These are phyloP conservation scores for Hericium rajendrae DNA, from an alignment of 768 basidiomycete species.

Conservation along the genomic window DNA sequence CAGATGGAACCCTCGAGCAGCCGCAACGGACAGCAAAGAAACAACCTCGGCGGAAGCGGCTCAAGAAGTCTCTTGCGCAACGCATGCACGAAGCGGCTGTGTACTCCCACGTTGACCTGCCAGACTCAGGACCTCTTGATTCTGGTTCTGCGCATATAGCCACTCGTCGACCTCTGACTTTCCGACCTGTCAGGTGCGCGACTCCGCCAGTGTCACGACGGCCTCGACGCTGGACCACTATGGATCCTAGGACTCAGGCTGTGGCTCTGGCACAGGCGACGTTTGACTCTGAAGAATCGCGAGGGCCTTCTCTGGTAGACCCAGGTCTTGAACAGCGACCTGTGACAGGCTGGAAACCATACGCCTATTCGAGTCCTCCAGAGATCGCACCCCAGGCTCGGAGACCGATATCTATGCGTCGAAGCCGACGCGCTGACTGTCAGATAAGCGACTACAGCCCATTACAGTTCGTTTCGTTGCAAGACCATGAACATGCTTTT, in stretches of 20 bases:
- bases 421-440: neutral
- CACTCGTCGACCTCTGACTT: slow-evolving; percentile 8
- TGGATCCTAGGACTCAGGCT: neutral
- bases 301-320: too few relatives aligned
- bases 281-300: too few relatives aligned
- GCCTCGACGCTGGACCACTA: neutral
- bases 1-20: neutral
- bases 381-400: too few relatives aligned
- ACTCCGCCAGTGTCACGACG: slow-evolving; percentile 2
- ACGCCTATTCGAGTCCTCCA: neutral
- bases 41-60: slow-evolving; percentile 1
- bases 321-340: neutral
- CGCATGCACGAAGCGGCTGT: slow-evolving; percentile 13
- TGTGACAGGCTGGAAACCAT: neutral
- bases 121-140: neutral
- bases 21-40: neutral
- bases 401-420: too few relatives aligned
- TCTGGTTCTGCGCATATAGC: slow-evolving; percentile 4
- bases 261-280: too few relatives aligned
- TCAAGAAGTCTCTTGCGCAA: slow-evolving; percentile 10
- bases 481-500: neutral
- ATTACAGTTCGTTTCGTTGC: neutral
- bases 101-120: slow-evolving; percentile 6
- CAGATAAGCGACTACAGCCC: neutral
- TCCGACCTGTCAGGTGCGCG: slow-evolving; percentile 3